Evolutionary conservation across 257 asterid species (phyloP).

Genomic region (Ligustrum vulgare): DNA sequence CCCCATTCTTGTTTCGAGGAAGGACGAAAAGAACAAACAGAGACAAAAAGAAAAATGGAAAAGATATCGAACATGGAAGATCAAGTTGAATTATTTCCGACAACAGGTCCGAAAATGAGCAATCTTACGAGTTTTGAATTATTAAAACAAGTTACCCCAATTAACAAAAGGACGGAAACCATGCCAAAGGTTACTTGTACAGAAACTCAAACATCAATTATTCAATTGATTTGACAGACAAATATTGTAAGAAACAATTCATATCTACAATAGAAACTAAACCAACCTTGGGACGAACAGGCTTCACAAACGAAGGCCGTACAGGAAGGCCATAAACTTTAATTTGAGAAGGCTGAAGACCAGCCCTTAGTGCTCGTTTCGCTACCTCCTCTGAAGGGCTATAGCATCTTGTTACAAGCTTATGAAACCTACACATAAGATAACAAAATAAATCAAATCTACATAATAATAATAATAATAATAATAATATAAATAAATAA

Average conservation of each 20-base stretch:
- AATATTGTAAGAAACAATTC: too few relatives aligned
- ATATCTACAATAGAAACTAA: neutral
- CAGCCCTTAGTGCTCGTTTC: conserved; percentile 92
- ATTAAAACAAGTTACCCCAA: neutral
- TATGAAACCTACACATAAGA: conserved; percentile 81
- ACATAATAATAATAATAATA: too few relatives aligned
- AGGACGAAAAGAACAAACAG: neutral
- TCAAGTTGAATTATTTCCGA: neutral
- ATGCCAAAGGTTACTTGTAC: neutral
- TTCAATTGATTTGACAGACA: neutral
- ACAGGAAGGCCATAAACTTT: conserved; percentile 97
- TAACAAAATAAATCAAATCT: conserved; percentile 24
- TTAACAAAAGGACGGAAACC: neutral
- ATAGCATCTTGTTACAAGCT: conserved; percentile 95
- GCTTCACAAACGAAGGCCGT: conserved; percentile 92
- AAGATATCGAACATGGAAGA: neutral
- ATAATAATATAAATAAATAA: neutral
- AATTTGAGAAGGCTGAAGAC: conserved; percentile 76
- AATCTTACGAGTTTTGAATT: neutral
- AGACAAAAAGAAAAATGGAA: neutral
- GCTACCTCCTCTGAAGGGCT: conserved; percentile 97
- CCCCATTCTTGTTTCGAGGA: neutral
- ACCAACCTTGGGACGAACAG: conserved; percentile 77
- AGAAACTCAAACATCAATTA: neutral
- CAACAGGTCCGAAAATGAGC: neutral